Evolutionary conservation across 2,329 filamentous ascomycete species (phyloP).

Genomic region (Dothistroma septosporum): DNA sequence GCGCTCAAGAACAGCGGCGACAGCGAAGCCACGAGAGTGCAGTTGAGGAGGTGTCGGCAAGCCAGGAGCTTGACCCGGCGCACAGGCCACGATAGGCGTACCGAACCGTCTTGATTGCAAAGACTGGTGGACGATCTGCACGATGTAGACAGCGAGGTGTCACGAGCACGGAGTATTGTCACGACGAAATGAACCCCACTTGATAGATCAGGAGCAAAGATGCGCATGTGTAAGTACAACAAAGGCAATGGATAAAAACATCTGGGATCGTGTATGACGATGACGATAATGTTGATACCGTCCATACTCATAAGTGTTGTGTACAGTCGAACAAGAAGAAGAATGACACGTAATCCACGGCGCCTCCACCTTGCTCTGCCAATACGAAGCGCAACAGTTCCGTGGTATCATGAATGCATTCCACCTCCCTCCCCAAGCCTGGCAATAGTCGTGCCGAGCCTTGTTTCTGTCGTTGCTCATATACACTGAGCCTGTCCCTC

Average conservation of each 20-base stretch:
- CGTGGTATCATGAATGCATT: background rate
- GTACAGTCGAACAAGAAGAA: background rate
- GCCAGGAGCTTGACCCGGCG: background rate
- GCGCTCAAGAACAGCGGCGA: constrained; percentile 1
- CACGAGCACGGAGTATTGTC: background rate
- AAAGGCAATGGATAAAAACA: background rate
- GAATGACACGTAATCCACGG: background rate
- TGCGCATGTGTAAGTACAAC: background rate
- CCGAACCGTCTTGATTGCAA: background rate
- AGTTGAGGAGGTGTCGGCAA: background rate
- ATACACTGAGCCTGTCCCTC: background rate
- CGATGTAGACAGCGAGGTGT: too few species aligned
- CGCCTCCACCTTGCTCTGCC: background rate
- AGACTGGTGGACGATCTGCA: too few species aligned
- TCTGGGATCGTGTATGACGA: background rate
- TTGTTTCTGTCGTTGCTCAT: background rate
- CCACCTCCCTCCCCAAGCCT: background rate
- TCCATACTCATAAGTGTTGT: background rate
- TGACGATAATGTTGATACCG: background rate
- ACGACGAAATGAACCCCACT: background rate
- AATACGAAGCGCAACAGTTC: background rate
- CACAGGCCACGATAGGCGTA: too few species aligned
- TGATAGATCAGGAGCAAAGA: background rate
- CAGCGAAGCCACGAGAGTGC: background rate
- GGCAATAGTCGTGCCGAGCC: background rate